Conservation (phyloP, 352 stramenopile species). For the Thraustochytrium sp. region DNA sequence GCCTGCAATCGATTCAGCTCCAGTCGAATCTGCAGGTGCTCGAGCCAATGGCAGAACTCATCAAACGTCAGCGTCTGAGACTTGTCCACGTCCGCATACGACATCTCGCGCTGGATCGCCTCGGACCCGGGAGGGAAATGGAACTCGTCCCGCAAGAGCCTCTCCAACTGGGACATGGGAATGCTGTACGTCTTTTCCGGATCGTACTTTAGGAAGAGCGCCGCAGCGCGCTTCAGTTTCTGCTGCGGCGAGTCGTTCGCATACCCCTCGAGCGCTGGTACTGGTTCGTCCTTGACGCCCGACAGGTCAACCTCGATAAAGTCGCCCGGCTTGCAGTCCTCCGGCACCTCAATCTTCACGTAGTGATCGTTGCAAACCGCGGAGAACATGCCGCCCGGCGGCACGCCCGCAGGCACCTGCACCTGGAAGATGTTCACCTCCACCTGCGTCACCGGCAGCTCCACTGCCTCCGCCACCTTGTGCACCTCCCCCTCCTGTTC, state of each 20-base stretch:
- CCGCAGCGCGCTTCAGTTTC: not conserved
- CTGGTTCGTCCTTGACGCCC: not conserved
- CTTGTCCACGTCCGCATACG: slow-evolving; percentile 11
- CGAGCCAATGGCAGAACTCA: slow-evolving; percentile 29
- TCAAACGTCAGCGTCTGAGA: slow-evolving; percentile 2
- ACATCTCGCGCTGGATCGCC: not conserved
- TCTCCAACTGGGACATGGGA: not conserved
- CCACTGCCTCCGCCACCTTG: not conserved
- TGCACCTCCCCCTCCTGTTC: not conserved
- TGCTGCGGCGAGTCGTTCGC: not conserved
- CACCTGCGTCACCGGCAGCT: not conserved
- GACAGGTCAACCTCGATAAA: slow-evolving; percentile 33
- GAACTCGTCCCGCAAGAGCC: not conserved
- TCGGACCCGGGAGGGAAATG: slow-evolving; percentile 17
- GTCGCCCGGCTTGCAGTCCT: not conserved
- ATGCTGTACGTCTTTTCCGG: not conserved
- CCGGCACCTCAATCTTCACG: slow-evolving; percentile 1
- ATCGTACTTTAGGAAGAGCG: slow-evolving; percentile 13
- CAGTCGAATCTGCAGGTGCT: slow-evolving; percentile 28
- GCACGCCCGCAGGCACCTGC: not conserved
- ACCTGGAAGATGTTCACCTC: slow-evolving; percentile 27
- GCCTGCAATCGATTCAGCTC: slow-evolving; percentile 20
- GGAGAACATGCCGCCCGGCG: slow-evolving; percentile 11
- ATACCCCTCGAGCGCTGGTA: not conserved
- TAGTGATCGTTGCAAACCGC: slow-evolving; percentile 23